Base-by-base conservation (phyloP, 495 filamentous ascomycete genomes). In the Penicillium turbatum region DNA sequence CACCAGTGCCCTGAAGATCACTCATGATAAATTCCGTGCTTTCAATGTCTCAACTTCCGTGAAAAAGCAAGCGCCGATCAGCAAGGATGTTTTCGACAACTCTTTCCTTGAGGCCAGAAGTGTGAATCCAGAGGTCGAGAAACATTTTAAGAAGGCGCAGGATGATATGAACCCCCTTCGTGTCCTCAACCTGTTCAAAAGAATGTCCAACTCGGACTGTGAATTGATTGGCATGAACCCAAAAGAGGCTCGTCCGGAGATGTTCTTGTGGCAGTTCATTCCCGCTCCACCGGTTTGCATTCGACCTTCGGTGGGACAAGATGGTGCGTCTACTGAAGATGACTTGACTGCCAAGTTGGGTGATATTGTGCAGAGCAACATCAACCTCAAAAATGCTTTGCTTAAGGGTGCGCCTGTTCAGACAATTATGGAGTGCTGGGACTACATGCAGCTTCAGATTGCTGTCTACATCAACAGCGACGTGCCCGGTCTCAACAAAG, bases 381-480 rank as follows among this genome's bases (percentile, higher is more conserved):
- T 85, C 43, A 78, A 89, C 40, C 84, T 98, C 43, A 86, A 88
- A 38, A 83, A 85, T 27, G 87, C 89, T 1, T 65, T 98, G 26
- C 72, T 85, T 34, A 88, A 87, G 57, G 95, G 93, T 35, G 85
- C 89, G 8, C 83, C 89, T 6, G 80, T 98, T 3, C 81, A 86
- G 58, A 91, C 85, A 2, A 88, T 97, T 47, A 96, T 97, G 89
- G 93, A 97, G 71, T 90, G 93, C 55, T 98, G 95, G 95, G 93
- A 97, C 62, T 97, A 91, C 62, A 75, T 98, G 61, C 91, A 96
- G 62, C 73, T 95, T 8, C 91, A 96, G 57, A 87, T 97, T 48
- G 93, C 92, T 26, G 90, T 97, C 77, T 97, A 97, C 64, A 92
- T 98, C 59, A 96, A 98, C 76, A 95, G 90, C 47, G 91, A 95